phyloP scores from a whole-genome alignment of 805 yeast species.

The Grigorovia jiainica region DNA sequence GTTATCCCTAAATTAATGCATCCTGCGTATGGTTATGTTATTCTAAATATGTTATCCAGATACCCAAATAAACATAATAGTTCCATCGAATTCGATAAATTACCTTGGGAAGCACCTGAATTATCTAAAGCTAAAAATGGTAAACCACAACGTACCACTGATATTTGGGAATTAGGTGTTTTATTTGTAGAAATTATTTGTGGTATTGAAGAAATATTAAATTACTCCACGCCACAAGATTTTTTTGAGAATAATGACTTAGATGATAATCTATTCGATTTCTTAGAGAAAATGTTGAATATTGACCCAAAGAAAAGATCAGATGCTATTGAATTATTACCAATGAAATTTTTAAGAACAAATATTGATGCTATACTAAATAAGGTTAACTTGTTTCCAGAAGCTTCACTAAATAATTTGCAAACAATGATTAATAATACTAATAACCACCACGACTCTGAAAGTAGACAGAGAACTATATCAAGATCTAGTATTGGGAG shows the following conservation, averaged over 20 bases:
- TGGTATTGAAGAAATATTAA: slow-evolving; percentile 48
- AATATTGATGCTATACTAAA: slow-evolving; percentile 38
- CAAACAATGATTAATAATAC: background rate
- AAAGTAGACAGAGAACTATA: slow-evolving; percentile 9
- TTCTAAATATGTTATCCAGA: slow-evolving; percentile 32
- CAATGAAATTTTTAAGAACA: slow-evolving; percentile 73
- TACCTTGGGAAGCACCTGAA: slow-evolving; percentile 78
- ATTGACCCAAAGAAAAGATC: slow-evolving; percentile 61
- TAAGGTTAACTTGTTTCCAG: slow-evolving; percentile 20
- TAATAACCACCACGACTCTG: background rate
- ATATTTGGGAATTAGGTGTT: slow-evolving; percentile 89
- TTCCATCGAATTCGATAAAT: slow-evolving; percentile 14
- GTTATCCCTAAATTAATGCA: slow-evolving; percentile 50
- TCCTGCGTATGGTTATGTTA: slow-evolving; percentile 47
- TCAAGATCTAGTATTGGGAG: slow-evolving; percentile 26
- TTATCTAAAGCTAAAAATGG: slow-evolving; percentile 28
- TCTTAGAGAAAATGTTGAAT: slow-evolving; percentile 58
- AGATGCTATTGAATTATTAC: slow-evolving; percentile 74
- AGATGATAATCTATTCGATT: slow-evolving; percentile 55
- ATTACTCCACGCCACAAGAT: slow-evolving; percentile 53
- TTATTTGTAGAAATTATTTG: slow-evolving; percentile 56
- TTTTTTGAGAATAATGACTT: slow-evolving; percentile 40
- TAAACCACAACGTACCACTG: slow-evolving; percentile 69
- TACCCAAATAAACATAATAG: slow-evolving; percentile 29
- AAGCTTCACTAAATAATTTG: slow-evolving; percentile 3